phyloP scores from a whole-genome alignment of 306 rosid genomes.

The Citrullus amarus region DNA sequence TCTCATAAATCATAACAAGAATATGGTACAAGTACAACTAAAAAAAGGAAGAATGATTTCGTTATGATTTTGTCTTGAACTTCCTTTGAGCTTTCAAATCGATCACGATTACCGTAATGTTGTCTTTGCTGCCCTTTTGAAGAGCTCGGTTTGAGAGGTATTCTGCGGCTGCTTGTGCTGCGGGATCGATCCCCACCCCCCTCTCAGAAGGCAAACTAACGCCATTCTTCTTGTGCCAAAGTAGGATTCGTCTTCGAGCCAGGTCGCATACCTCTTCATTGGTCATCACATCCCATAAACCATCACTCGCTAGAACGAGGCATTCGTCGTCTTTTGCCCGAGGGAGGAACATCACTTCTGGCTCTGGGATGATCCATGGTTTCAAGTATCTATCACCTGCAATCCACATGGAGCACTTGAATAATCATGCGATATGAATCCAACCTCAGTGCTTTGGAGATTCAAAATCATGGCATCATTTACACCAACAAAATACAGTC shows the following conservation, averaged over 20 bases:
- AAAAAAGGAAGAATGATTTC: not conserved
- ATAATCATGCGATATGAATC: not conserved
- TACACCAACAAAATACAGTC: not conserved
- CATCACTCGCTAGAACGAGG: slow-evolving; percentile 82
- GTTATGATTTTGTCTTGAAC: slow-evolving; percentile 62
- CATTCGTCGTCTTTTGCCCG: slow-evolving; percentile 71
- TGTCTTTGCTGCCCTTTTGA: slow-evolving; percentile 84
- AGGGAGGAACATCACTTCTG: slow-evolving; percentile 65
- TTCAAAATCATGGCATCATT: not conserved
- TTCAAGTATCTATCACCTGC: slow-evolving; percentile 87
- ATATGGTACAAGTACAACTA: slow-evolving; percentile 21
- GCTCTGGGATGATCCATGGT: slow-evolving; percentile 93
- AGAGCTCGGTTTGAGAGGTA: slow-evolving; percentile 62
- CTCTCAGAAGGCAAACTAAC: slow-evolving; percentile 29
- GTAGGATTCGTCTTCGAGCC: slow-evolving; percentile 60
- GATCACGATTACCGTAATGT: slow-evolving; percentile 67
- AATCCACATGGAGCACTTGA: slow-evolving; percentile 1
- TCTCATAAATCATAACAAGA: slow-evolving; percentile 13
- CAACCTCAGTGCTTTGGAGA: not conserved
- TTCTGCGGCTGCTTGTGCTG: slow-evolving; percentile 92
- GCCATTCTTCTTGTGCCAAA: slow-evolving; percentile 85
- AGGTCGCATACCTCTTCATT: slow-evolving; percentile 76
- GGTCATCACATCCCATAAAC: slow-evolving; percentile 84
- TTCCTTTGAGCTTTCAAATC: slow-evolving; percentile 86
- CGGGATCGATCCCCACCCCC: slow-evolving; percentile 64